A percentile compares a stretch with the other conserved stretches of the same genome.
Evolutionary conservation across 1,284 basidiomycete genomes (phyloP).

Genomic region (Pterula multifida): DNA sequence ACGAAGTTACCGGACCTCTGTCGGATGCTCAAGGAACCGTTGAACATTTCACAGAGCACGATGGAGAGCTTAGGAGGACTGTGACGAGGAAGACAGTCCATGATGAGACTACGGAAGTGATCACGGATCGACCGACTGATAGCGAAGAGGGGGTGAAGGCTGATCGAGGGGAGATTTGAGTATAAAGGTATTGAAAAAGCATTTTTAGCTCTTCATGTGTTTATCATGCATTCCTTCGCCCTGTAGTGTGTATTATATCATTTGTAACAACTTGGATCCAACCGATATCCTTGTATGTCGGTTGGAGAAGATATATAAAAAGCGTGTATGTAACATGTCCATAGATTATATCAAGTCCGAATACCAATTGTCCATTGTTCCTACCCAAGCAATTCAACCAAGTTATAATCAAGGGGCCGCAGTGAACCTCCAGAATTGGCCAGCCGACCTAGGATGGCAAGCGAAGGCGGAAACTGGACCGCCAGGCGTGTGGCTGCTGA

Average conservation of each 20-base stretch:
- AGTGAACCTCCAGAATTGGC: background rate
- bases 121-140: slow-evolving; percentile 4
- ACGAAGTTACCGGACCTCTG: slow-evolving; percentile 33
- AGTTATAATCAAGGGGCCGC: too few species aligned
- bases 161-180: slow-evolving; percentile 1
- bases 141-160: slow-evolving; percentile 2
- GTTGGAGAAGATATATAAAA: too few species aligned
- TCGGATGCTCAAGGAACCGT: slow-evolving; percentile 10
- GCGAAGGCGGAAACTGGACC: background rate
- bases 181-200: background rate
- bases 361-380: too few species aligned
- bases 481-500: background rate
- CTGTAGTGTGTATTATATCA: background rate
- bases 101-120: slow-evolving; percentile 3
- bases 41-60: slow-evolving; percentile 9
- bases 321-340: background rate
- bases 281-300: too few species aligned
- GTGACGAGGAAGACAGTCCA: background rate
- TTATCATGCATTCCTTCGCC: background rate
- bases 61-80: slow-evolving; percentile 8
- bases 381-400: too few species aligned
- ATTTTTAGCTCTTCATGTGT: background rate
- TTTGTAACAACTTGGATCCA: too few species aligned
- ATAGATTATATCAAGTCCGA: too few species aligned
- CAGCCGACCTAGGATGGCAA: background rate